A percentile compares a stretch with the other conserved stretches of the same genome.
Evolutionary conservation across 345 rosid genomes (phyloP).

Genomic region (Acer negundo): DNA sequence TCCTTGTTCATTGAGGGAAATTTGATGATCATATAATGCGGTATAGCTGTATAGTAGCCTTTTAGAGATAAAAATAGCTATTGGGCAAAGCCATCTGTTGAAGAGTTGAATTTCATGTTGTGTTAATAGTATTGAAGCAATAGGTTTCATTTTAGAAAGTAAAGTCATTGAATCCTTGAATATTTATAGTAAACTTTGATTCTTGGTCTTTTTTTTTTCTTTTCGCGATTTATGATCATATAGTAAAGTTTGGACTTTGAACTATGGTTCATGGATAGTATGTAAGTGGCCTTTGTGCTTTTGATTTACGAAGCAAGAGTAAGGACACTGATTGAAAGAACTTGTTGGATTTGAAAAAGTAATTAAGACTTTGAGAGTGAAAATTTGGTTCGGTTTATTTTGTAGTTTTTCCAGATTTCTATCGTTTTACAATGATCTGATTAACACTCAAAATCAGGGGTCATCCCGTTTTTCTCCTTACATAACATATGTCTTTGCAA

Average conservation of each 20-base stretch:
- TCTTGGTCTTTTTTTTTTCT: not conserved
- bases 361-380: not conserved
- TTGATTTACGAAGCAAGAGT: not conserved
- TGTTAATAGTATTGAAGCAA: not conserved
- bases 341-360: not conserved
- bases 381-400: not conserved
- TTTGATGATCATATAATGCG: not conserved
- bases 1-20: not conserved
- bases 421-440: not conserved
- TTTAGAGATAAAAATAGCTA: not conserved
- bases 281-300: not conserved
- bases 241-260: not conserved
- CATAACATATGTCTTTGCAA: no score
- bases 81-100: not conserved
- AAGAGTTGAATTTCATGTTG: not conserved
- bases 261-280: not conserved
- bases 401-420: not conserved
- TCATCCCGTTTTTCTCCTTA: not conserved
- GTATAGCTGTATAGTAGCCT: no score
- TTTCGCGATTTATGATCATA: not conserved
- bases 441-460: not conserved
- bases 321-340: not conserved
- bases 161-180: not conserved
- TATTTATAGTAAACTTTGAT: not conserved
- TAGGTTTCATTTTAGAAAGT: no score